A percentile compares a stretch with the other conserved stretches of the same genome.
Evolutionary conservation across 116 monocot species (phyloP).

Genomic region (Posidonia oceanica): DNA sequence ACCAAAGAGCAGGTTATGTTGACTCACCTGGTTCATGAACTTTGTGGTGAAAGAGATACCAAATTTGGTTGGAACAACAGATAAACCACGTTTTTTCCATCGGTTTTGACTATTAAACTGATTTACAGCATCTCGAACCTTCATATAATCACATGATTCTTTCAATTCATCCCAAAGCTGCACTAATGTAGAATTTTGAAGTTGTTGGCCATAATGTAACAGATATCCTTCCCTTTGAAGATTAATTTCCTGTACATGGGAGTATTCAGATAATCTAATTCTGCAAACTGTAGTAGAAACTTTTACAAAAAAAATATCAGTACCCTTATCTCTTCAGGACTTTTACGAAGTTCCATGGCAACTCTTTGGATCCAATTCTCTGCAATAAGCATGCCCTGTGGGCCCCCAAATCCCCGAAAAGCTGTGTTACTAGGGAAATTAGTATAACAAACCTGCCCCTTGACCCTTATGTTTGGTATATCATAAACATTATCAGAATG

Average conservation of each 20-base stretch:
- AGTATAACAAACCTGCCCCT: slow-evolving; percentile 75
- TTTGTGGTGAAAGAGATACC: slow-evolving; percentile 91
- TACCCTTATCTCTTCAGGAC: slow-evolving; percentile 90
- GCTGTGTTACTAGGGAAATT: slow-evolving; percentile 97
- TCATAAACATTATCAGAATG: slow-evolving; percentile 86
- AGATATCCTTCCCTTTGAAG: slow-evolving; percentile 68
- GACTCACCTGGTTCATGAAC: slow-evolving; percentile 77
- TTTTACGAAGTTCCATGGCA: slow-evolving; percentile 72
- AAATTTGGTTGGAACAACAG: slow-evolving; percentile 94
- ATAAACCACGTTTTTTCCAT: slow-evolving; percentile 87
- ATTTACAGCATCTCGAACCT: slow-evolving; percentile 36
- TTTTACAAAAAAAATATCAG: neutral
- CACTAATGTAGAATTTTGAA: slow-evolving; percentile 57
- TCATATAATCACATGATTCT: slow-evolving; percentile 52
- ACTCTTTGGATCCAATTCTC: slow-evolving; percentile 93
- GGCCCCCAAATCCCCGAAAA: slow-evolving; percentile 98
- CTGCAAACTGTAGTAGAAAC: neutral
- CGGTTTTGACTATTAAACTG: slow-evolving; percentile 62
- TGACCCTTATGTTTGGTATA: slow-evolving; percentile 71
- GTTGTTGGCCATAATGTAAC: slow-evolving; percentile 71
- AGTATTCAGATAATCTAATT: neutral
- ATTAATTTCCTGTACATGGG: slow-evolving; percentile 58
- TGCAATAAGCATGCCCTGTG: slow-evolving; percentile 88
- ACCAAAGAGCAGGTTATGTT: neutral
- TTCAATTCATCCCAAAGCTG: slow-evolving; percentile 79